Evolutionary conservation across 306 rosid species (phyloP).

Genomic region (Ochetophila trinervis): DNA sequence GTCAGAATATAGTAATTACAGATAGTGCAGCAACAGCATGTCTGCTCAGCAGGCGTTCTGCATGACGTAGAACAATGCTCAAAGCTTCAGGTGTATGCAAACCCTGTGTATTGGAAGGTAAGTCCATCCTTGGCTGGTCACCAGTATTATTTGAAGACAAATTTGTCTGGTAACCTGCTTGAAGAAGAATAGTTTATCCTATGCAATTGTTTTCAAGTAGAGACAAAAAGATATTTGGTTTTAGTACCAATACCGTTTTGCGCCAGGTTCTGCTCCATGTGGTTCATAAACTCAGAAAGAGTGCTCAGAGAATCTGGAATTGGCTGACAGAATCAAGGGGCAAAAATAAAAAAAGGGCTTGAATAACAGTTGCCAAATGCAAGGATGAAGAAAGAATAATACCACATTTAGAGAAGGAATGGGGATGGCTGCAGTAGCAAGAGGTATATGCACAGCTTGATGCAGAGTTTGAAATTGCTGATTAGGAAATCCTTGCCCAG

Average conservation of each 20-base stretch:
- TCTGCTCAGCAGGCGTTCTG: constrained; percentile 63
- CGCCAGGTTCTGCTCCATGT: constrained; percentile 69
- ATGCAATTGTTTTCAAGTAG: constrained; percentile 13
- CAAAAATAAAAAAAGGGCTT: background rate
- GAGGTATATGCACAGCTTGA: constrained; percentile 69
- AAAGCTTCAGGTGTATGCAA: constrained; percentile 80
- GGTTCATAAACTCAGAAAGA: constrained; percentile 74
- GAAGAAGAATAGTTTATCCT: constrained; percentile 24
- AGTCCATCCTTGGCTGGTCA: constrained; percentile 49
- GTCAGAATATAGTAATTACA: constrained; percentile 45
- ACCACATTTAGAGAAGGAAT: constrained; percentile 70
- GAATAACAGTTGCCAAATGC: constrained; percentile 11
- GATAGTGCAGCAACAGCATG: constrained; percentile 80
- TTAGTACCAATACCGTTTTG: constrained; percentile 50
- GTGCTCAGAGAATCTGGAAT: constrained; percentile 80
- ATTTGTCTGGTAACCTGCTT: constrained; percentile 47
- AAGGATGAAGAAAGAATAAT: constrained; percentile 26
- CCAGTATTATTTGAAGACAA: constrained; percentile 41
- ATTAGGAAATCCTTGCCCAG: constrained; percentile 62
- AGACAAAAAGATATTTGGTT: constrained; percentile 7
- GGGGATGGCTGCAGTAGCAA: constrained; percentile 59
- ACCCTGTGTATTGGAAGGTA: constrained; percentile 80
- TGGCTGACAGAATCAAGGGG: constrained; percentile 51
- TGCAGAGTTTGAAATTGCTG: constrained; percentile 64
- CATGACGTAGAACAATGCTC: constrained; percentile 65